Conservation (phyloP, 805 yeast genomes). For the Candida suzukii region DNA sequence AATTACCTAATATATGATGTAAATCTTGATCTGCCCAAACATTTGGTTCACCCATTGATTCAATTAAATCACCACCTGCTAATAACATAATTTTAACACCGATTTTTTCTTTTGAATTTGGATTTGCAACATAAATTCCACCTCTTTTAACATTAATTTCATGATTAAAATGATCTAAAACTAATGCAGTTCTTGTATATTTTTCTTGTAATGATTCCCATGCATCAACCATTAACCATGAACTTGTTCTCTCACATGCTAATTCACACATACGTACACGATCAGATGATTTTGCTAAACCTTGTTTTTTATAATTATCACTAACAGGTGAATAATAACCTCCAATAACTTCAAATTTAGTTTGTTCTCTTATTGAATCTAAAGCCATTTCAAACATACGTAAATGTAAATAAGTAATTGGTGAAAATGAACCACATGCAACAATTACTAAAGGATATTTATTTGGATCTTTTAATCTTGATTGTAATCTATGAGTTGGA, state of each 20-base stretch:
- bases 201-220: slow-evolving; percentile 94
- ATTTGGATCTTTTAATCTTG: slow-evolving; percentile 58
- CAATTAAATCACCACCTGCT: slow-evolving; percentile 97
- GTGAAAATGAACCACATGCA: slow-evolving; percentile 96
- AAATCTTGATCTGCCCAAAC: slow-evolving; percentile 97
- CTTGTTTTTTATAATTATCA: slow-evolving; percentile 89
- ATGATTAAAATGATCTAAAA: slow-evolving; percentile 92
- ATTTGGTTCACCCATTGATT: slow-evolving; percentile 99
- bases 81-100: slow-evolving; percentile 93
- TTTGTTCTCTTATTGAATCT: slow-evolving; percentile 85
- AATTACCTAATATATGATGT: slow-evolving; percentile 90
- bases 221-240: slow-evolving; percentile 99
- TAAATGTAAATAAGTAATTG: slow-evolving; percentile 88
- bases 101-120: slow-evolving; percentile 33
- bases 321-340: slow-evolving; percentile 94
- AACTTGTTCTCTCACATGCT: slow-evolving; percentile 93
- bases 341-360: slow-evolving; percentile 91
- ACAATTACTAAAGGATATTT: slow-evolving; percentile 90
- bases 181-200: slow-evolving; percentile 91
- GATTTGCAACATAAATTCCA: slow-evolving; percentile 62
- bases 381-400: slow-evolving; percentile 99
- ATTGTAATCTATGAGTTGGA: slow-evolving; percentile 81
- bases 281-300: slow-evolving; percentile 81
- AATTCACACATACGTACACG: slow-evolving; percentile 97
- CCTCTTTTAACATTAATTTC: slow-evolving; percentile 88